phyloP scores from a whole-genome alignment of 192 early-diverging fungal species.

The Gonapodya prolifera region DNA sequence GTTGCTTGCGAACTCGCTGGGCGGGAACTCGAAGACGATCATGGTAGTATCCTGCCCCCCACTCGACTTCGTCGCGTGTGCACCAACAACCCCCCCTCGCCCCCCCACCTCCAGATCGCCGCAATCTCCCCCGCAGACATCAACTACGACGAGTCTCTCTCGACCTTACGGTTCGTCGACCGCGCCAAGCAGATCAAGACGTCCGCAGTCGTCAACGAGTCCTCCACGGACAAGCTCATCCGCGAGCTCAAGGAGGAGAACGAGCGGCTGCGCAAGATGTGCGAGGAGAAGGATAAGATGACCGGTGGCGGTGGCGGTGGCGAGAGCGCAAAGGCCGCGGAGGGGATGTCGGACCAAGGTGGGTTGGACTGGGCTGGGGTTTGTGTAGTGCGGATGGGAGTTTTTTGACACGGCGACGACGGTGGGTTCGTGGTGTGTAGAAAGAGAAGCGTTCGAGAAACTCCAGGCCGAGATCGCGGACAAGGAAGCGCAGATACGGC shows the following conservation, averaged over 20 bases:
- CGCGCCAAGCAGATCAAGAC: constrained; percentile 58
- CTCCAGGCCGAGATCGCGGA: background rate
- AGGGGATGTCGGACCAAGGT: background rate
- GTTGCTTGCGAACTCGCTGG: background rate
- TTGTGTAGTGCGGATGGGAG: too few species aligned
- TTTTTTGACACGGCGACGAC: too few species aligned
- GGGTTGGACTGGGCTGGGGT: background rate
- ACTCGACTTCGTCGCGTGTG: background rate
- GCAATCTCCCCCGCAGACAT: constrained; percentile 13
- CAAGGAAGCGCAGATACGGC: background rate
- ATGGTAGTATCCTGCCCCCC: background rate
- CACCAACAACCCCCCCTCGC: too few species aligned
- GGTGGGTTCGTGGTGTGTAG: background rate
- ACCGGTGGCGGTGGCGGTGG: background rate
- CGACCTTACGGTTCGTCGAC: constrained; percentile 53
- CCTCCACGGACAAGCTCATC: background rate
- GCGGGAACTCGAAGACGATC: background rate
- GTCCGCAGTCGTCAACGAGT: constrained; percentile 6
- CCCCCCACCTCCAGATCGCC: background rate
- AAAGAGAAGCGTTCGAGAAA: background rate
- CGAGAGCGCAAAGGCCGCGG: background rate
- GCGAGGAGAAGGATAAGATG: background rate
- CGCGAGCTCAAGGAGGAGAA: background rate
- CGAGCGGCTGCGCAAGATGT: background rate
- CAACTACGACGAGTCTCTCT: constrained; percentile 41